Evolutionary conservation across 345 rosid species (phyloP), one percentile per base, ranked within the genome.

Genomic region (Gossypium bickii): DNA sequence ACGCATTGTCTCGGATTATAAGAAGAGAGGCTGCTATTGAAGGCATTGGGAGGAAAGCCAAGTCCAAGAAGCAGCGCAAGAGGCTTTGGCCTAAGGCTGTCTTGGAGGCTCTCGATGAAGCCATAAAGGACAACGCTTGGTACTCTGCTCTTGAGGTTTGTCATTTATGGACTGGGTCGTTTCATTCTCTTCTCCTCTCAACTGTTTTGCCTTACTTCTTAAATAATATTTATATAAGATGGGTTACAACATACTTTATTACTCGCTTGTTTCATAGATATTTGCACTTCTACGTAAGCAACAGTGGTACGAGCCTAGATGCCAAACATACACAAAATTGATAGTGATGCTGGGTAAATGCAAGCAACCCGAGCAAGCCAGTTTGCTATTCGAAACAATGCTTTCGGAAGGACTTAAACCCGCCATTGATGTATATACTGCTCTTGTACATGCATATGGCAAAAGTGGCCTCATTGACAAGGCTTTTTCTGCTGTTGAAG

Each of bases 11-110:
- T 8, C 85, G 82, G 76, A 78, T 90, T 71, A 83, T 92, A 44
- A 83, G 90, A 79, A 83, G 89, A 8, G 97, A 94, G 2, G 84
- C 91, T 20, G 93, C 97, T 56, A 84, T 89, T 12, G 78, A 82
- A 62, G 85, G 84, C 61, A 84, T 93, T 11, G 97, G 88, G 81
- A 86, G 69, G 82, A 93, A 92, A 78, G 87, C 93, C 41, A 85
- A 86, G 74, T 90, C 98, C 8, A 84, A 78, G 64, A 90, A 92
- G 88, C 82, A 90, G 85, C 83, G 52, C 41, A 73, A 18, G 3
- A 87, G 81, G n/a, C 81, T 92, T 57, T 86, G 90, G 93, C 94
- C 98, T 61, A 94, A 84, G 81, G 89, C 97, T 73, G 88, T 94
- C 61, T 82, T 94, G 83, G 97, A 94, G 76, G 94, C 97, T 70